A percentile compares a stretch with the other conserved stretches of the same genome.
Evolutionary conservation across 306 rosid genomes (phyloP).

Genomic region (Acacia crassicarpa): DNA sequence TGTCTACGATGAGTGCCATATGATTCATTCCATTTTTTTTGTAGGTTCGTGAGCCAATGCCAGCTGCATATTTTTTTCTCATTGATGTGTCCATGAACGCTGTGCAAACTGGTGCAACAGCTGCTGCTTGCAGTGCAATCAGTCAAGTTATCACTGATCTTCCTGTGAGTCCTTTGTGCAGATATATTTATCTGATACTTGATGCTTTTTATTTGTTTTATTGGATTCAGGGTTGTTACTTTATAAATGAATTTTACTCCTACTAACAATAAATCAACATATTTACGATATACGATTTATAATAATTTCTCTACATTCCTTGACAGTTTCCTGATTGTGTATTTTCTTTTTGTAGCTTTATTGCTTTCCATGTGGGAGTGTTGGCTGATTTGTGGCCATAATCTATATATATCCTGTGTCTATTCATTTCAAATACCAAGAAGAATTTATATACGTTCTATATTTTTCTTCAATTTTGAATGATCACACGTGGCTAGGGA

Average conservation of each 20-base stretch:
- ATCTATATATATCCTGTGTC: background rate
- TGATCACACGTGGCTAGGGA: background rate
- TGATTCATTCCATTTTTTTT: constrained; percentile 17
- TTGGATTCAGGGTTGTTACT: constrained; percentile 29
- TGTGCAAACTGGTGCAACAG: constrained; percentile 97
- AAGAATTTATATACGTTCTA: background rate
- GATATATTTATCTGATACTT: constrained; percentile 9
- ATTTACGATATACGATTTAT: background rate
- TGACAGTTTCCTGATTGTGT: background rate
- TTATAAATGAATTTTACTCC: background rate
- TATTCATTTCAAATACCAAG: background rate
- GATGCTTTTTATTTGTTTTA: constrained; percentile 27
- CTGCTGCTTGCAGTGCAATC: constrained; percentile 99
- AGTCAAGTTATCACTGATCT: constrained; percentile 88
- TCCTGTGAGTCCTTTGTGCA: constrained; percentile 74
- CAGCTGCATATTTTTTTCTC: constrained; percentile 93
- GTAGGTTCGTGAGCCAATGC: constrained; percentile 99
- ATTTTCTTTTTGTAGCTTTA: background rate
- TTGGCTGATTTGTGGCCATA: background rate
- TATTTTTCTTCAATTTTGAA: background rate
- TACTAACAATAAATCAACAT: background rate
- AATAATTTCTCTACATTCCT: background rate
- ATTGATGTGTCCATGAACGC: constrained; percentile 97
- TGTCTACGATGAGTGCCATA: constrained; percentile 18
- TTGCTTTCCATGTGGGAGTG: background rate